Base-by-base conservation (phyloP, 2,329 filamentous ascomycete species). In the Parafenestella ontariensis region DNA sequence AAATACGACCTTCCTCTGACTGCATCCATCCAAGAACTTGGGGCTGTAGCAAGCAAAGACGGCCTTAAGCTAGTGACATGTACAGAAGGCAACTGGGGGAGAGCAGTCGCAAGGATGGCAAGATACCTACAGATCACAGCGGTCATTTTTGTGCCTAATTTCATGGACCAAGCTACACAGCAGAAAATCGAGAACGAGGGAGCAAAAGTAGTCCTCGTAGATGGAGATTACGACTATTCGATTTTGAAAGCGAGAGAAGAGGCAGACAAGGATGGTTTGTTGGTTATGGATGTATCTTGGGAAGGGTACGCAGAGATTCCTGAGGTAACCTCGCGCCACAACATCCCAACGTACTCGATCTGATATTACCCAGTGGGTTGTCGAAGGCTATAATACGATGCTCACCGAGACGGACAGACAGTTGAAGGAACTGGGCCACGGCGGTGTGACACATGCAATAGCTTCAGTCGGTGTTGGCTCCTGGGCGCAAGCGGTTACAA, bases 311-410 rank as follows among this genome's bases (percentile, higher is more conserved):
- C 87, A 42, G 79, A 85, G 34, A 83, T 92, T 5, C 89, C 90
- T 0, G 71, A 79, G 73, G 84, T 84, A 50, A 55, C 13, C n/a
- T 73, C 55, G 24, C 20, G 11, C 17, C 15, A 4, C 23, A 11
- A 36, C 11, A 45, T 13, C 20, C 11, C 17, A 41, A 34, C n/a
- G 18, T 18, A 33, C 5, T 33, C 43, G 46, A 44, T 51, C 67
- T 54, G 33, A 59, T 31, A 1, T 21, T 1, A n/a, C 39, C 11
- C 42, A 84, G 72, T 92, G 88, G 86, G 89, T 93, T 20, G 88
- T 92, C 0, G 86, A 94, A 56, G 91, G 91, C 0, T 95, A 94
- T 65, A 81, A 80, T 4, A 92, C 89, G 0, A 88, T 93, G 83
- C 78, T 93, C 57, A 71, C 75, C 3, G 91, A 95, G 67, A 78